phyloP scores from a whole-genome alignment of 257 asterid species.

The Nyctanthes arbortristis region DNA sequence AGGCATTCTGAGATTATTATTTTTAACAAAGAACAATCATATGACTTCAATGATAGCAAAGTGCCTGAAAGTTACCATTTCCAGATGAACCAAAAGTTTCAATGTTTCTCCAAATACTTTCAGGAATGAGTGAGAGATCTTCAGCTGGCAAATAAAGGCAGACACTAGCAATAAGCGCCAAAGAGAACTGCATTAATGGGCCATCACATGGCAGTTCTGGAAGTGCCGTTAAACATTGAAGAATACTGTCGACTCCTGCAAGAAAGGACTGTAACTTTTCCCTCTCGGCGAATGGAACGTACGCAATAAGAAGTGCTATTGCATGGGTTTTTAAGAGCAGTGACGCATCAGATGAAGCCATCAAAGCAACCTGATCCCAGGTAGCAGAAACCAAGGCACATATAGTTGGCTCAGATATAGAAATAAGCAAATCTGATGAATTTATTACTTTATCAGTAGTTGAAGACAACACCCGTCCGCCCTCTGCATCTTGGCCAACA shows the following conservation, averaged over 20 bases:
- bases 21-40: not conserved
- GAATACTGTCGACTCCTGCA: constrained; percentile 75
- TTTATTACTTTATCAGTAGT: constrained; percentile 32
- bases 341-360: constrained; percentile 81
- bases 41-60: constrained; percentile 20
- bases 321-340: constrained; percentile 71
- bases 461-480: constrained; percentile 45
- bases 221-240: constrained; percentile 67
- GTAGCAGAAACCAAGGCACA: constrained; percentile 63
- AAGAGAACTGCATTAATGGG: constrained; percentile 68
- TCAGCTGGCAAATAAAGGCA: constrained; percentile 82
- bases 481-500: constrained; percentile 58
- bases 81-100: constrained; percentile 67
- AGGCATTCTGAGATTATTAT: constrained; percentile 16
- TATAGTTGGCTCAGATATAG: constrained; percentile 50
- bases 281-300: constrained; percentile 70
- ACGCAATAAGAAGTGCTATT: constrained; percentile 64
- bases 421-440: constrained; percentile 36
- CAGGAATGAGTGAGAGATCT: constrained; percentile 81
- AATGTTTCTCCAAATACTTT: constrained; percentile 76
- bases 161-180: constrained; percentile 75
- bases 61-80: constrained; percentile 51
- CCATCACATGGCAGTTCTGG: constrained; percentile 63
- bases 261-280: constrained; percentile 74
- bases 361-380: constrained; percentile 82